These are phyloP conservation scores for Aspergillus awamori DNA, from an alignment of 2,329 filamentous ascomycete species.

Conservation along the genomic window DNA sequence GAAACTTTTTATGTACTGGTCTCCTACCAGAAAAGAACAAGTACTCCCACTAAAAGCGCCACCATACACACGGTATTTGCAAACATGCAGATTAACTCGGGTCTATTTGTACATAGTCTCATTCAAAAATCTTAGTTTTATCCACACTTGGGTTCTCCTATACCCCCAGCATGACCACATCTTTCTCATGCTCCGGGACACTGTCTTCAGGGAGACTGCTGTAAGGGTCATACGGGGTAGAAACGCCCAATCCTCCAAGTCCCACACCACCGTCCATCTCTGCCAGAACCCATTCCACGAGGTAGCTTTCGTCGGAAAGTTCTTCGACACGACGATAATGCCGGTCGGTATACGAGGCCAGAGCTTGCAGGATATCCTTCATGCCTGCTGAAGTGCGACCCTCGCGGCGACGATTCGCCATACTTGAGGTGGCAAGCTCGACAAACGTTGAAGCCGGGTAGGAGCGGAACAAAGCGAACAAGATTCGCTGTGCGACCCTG, in stretches of 20 bases:
- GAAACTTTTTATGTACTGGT: conserved; percentile 20
- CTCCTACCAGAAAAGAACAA: conserved; percentile 14
- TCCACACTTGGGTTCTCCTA: background rate
- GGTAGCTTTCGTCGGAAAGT: conserved; percentile 87
- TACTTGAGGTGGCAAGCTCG: conserved; percentile 56
- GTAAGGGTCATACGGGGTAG: conserved; percentile 21
- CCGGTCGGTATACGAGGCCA: conserved; percentile 87
- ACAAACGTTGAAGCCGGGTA: conserved; percentile 80
- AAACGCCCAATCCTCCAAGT: conserved; percentile 35
- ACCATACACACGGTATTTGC: conserved; percentile 13
- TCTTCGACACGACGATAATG: conserved; percentile 91
- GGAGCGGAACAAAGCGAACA: conserved; percentile 76
- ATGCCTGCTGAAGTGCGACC: conserved; percentile 59
- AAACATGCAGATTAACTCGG: conserved; percentile 15
- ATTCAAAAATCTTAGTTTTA: conserved; percentile 4
- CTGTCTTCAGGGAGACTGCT: conserved; percentile 20
- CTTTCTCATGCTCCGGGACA: conserved; percentile 37
- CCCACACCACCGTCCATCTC: conserved; percentile 80
- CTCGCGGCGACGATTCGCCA: conserved; percentile 36
- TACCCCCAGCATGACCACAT: conserved; percentile 45
- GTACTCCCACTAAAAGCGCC: conserved; percentile 26
- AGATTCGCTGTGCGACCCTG: conserved; percentile 79
- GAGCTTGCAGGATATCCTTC: conserved; percentile 82
- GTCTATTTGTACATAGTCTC: conserved; percentile 26
- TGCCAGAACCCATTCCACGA: conserved; percentile 88